Percentiles rank a stretch among this genome's conserved stretches.
Evolutionary conservation across 1,284 basidiomycete species (phyloP).

Genomic region (Austropuccinia psidii): DNA sequence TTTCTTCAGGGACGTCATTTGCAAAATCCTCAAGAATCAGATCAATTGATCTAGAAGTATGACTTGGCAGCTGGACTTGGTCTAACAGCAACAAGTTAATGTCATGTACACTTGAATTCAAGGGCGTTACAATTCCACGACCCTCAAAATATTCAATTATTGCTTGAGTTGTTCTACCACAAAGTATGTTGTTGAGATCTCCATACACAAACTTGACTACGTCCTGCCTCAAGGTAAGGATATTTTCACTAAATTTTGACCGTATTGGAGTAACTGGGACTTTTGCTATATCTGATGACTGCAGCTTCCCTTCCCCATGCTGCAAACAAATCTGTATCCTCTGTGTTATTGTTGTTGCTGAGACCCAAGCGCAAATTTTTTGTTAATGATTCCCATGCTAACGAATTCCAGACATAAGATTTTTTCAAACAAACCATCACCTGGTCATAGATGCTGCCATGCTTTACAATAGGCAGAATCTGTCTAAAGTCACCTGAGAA

Average conservation of each 20-base stretch:
- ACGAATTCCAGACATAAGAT: background rate
- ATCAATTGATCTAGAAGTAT: background rate
- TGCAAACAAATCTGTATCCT: background rate
- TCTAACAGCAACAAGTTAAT: background rate
- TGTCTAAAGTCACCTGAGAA: conserved; percentile 1
- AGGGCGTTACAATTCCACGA: background rate
- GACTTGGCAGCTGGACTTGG: background rate
- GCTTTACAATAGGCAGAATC: background rate
- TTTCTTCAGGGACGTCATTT: background rate
- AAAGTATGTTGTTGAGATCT: too few species aligned
- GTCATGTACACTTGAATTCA: background rate
- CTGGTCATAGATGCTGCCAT: background rate
- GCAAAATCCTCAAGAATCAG: background rate
- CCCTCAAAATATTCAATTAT: background rate
- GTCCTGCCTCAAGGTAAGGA: too few species aligned
- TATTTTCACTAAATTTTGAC: too few species aligned
- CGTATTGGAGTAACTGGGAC: too few species aligned
- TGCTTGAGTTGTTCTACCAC: too few species aligned
- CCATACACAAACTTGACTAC: background rate
- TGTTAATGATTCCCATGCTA: background rate
- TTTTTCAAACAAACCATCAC: background rate
- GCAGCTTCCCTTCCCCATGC: background rate
- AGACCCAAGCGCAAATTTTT: background rate
- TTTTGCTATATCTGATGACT: background rate
- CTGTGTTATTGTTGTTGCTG: background rate